phyloP scores from a whole-genome alignment of 495 filamentous ascomycete genomes.

The Aspergillus mulundensis region DNA sequence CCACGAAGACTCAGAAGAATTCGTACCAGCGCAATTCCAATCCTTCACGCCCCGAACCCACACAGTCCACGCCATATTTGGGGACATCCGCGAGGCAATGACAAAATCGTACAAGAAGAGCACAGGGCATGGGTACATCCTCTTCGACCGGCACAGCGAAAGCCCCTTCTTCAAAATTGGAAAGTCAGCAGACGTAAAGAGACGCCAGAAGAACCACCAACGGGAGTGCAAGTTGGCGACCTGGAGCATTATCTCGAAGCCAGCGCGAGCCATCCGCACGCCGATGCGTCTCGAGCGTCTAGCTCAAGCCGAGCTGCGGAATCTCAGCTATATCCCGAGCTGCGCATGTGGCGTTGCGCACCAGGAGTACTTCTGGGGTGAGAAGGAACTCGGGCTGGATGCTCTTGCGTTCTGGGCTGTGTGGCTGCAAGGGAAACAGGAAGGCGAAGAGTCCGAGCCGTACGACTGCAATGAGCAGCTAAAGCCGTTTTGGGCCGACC shows the following conservation, averaged over 20 bases:
- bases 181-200: neutral
- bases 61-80: neutral
- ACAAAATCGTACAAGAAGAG: neutral
- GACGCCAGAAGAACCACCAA: neutral
- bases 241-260: neutral
- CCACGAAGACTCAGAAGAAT: neutral
- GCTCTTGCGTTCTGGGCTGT: neutral
- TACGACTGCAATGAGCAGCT: neutral
- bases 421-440: neutral
- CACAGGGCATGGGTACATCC: neutral
- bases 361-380: neutral
- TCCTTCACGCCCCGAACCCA: neutral
- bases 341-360: neutral
- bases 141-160: neutral
- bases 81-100: neutral
- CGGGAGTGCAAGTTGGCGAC: neutral
- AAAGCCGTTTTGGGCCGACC: neutral
- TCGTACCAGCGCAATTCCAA: neutral
- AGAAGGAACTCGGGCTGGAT: neutral
- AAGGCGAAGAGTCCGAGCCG: neutral
- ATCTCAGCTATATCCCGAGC: neutral
- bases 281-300: neutral
- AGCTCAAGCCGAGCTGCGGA: neutral
- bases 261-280: neutral
- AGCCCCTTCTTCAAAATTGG: constrained; percentile 1